A percentile compares a stretch with the other conserved stretches of the same genome.
These are phyloP conservation scores for Teunomyces kruisii DNA, from an alignment of 805 yeast genomes.

Conservation along the genomic window DNA sequence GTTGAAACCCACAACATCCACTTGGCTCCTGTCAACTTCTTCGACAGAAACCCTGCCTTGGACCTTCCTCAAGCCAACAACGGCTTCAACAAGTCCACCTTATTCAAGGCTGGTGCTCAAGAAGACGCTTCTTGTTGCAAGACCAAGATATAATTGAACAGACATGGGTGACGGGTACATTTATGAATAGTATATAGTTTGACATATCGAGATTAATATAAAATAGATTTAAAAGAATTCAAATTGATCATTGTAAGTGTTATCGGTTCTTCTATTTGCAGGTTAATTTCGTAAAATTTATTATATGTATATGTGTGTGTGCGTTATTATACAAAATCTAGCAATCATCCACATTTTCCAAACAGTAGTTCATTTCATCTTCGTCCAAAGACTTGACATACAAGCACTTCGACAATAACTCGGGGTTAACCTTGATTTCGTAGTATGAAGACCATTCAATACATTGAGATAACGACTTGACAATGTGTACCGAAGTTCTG, in stretches of 20 bases:
- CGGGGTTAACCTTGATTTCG: conserved; percentile 52
- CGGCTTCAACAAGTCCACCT: conserved; percentile 62
- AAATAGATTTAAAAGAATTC: not conserved
- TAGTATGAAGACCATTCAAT: conserved; percentile 85
- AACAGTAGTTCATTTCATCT: conserved; percentile 59
- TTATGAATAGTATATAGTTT: not conserved
- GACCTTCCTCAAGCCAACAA: conserved; percentile 74
- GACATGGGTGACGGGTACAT: not conserved
- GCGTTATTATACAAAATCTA: conserved; percentile 1
- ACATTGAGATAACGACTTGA: conserved; percentile 71
- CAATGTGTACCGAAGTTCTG: conserved; percentile 71
- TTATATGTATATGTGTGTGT: not conserved
- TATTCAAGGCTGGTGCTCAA: conserved; percentile 25
- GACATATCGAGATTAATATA: not conserved
- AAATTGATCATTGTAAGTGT: not conserved
- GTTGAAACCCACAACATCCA: conserved; percentile 69
- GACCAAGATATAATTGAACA: conserved; percentile 25
- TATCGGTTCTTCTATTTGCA: too few species aligned
- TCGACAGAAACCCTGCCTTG: conserved; percentile 73
- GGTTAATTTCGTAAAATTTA: not conserved
- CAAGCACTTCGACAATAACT: conserved; percentile 77
- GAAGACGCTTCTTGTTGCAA: conserved; percentile 34
- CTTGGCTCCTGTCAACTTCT: conserved; percentile 71
- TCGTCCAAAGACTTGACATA: conserved; percentile 73
- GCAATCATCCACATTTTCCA: conserved; percentile 11